These are phyloP conservation scores for Saccharomyces hybrid DNA, from an alignment of 1,139 yeast species.

Conservation along the genomic window DNA sequence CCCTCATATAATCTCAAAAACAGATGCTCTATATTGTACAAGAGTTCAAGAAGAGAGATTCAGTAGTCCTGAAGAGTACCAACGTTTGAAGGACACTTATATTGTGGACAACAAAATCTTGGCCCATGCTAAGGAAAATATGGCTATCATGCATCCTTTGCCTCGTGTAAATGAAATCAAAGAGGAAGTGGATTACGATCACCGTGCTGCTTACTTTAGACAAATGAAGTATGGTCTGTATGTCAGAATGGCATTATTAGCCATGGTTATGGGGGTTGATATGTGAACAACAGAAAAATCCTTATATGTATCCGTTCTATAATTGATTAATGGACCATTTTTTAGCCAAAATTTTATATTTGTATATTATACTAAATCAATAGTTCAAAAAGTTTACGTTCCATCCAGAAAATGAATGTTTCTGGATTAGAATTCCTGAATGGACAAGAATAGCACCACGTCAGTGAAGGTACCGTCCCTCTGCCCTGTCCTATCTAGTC, in stretches of 20 bases:
- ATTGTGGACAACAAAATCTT: constrained; percentile 88
- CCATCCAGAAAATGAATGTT: not conserved
- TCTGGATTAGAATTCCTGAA: not conserved
- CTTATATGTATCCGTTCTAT: not conserved
- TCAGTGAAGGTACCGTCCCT: not conserved
- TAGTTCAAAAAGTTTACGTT: not conserved
- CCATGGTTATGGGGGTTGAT: constrained; percentile 93
- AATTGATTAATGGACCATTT: not conserved
- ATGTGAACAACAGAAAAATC: constrained; percentile 24
- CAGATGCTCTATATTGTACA: constrained; percentile 96
- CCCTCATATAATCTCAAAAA: constrained; percentile 73
- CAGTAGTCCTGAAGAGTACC: constrained; percentile 64
- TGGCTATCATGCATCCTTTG: constrained; percentile 98
- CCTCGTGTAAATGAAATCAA: constrained; percentile 95
- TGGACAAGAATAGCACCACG: not conserved
- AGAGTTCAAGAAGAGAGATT: constrained; percentile 98
- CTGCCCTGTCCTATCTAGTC: not conserved
- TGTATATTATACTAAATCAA: not conserved
- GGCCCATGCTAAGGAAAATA: constrained; percentile 90
- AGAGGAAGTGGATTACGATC: constrained; percentile 98
- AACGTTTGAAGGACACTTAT: constrained; percentile 84
- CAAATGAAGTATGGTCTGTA: constrained; percentile 98
- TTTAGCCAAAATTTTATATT: not conserved
- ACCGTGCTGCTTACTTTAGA: constrained; percentile 98
- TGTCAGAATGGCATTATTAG: constrained; percentile 97